These are phyloP conservation scores for Globisporangium spinosum DNA, from an alignment of 352 stramenopile genomes.

Conservation along the genomic window DNA sequence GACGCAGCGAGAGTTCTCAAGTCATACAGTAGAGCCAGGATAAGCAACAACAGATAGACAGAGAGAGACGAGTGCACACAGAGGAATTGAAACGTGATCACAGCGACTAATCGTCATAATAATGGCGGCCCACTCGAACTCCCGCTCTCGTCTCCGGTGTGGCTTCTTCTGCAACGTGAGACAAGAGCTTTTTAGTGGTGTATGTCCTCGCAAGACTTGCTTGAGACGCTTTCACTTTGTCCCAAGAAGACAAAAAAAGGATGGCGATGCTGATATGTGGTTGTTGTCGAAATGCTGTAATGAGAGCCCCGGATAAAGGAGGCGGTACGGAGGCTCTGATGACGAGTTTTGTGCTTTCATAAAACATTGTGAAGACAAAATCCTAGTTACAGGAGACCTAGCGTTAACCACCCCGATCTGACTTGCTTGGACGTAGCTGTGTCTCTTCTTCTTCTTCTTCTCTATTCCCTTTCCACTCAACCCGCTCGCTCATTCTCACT, in stretches of 20 bases:
- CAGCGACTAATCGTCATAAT: background rate
- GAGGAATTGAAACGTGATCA: background rate
- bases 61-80: background rate
- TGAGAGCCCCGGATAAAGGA: background rate
- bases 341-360: background rate
- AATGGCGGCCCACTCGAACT: background rate
- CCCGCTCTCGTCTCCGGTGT: background rate
- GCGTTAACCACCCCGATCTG: background rate
- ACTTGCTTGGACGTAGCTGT: background rate
- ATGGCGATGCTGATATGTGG: no score
- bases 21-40: background rate
- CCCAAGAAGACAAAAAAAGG: background rate
- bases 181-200: background rate
- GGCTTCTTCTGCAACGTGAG: background rate
- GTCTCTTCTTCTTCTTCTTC: background rate
- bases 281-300: no score
- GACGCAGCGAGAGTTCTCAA: background rate
- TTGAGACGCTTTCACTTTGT: background rate
- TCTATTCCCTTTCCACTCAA: background rate
- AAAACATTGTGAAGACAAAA: background rate
- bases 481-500: conserved; percentile 3
- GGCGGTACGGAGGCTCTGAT: background rate
- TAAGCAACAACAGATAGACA: background rate
- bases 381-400: background rate
- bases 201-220: background rate